These are phyloP conservation scores for Sphagnum contortum DNA, from an alignment of 225 moss, liverwort and hornwort genomes.

Conservation along the genomic window DNA sequence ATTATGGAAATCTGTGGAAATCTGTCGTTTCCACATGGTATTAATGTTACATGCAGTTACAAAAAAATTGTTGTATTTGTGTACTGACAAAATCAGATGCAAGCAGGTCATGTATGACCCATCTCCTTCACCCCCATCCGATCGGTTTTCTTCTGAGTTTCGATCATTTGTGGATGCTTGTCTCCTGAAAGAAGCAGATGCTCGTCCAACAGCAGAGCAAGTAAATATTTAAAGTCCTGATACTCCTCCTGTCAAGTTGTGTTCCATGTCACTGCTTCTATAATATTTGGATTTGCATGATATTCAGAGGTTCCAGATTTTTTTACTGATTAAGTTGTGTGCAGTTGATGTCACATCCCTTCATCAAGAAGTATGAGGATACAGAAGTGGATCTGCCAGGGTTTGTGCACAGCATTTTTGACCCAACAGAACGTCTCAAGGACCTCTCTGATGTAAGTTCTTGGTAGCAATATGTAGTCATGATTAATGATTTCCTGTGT, in stretches of 20 bases:
- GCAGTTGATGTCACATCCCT: conserved; percentile 86
- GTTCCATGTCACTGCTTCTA: not conserved
- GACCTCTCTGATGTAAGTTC: conserved; percentile 85
- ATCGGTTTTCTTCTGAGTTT: conserved; percentile 87
- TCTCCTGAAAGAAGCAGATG: conserved; percentile 76
- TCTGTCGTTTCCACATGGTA: no score
- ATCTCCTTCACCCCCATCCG: conserved; percentile 89
- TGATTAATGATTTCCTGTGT: not conserved
- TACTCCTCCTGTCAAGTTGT: not conserved
- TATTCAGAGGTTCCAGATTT: no score
- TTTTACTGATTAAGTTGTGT: not conserved
- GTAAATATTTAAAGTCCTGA: conserved; percentile 9
- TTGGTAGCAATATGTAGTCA: not conserved
- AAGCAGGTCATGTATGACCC: conserved; percentile 95
- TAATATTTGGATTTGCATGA: no score
- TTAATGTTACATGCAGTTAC: no score
- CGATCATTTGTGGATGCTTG: conserved; percentile 95
- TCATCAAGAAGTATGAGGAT: conserved; percentile 73
- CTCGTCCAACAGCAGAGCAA: conserved; percentile 88
- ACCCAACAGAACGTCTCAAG: conserved; percentile 95
- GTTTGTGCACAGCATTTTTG: conserved; percentile 96
- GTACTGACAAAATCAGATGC: not conserved
- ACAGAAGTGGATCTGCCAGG: conserved; percentile 86
- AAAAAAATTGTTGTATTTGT: no score
- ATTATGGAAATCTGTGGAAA: no score